Conservation (phyloP, 169 alveolate species). For the Eimeria acervulina region DNA sequence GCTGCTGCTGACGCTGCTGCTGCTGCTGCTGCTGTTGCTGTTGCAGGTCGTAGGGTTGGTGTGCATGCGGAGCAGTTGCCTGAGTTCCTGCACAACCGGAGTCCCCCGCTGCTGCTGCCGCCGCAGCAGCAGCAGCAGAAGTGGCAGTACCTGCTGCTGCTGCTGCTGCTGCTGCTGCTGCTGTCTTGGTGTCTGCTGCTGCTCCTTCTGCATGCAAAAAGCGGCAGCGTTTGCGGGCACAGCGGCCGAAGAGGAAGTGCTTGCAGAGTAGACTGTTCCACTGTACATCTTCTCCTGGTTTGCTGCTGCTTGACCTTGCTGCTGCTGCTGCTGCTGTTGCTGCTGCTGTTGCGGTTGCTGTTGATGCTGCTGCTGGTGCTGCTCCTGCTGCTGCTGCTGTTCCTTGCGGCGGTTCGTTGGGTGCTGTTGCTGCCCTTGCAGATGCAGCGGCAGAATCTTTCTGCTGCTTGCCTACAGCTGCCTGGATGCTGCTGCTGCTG, state of each 20-base stretch:
- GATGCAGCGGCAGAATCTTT: not conserved
- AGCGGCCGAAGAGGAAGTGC: constrained; percentile 79
- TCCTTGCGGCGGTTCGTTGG: not conserved
- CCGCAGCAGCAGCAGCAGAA: constrained; percentile 32
- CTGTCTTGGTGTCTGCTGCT: not conserved
- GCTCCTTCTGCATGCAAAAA: constrained; percentile 73
- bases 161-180: not conserved
- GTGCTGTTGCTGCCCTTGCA: not conserved
- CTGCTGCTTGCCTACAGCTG: not conserved
- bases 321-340: constrained; percentile 49
- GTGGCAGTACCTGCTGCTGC: constrained; percentile 33
- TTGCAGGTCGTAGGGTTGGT: not conserved
- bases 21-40: constrained; percentile 18
- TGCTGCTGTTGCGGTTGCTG: not conserved
- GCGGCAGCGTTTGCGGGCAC: constrained; percentile 80
- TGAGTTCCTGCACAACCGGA: not conserved
- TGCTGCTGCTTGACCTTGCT: constrained; percentile 37
- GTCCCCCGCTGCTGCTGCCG: constrained; percentile 59
- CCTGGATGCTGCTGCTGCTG: too few relatives aligned
- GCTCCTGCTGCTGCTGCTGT: not conserved
- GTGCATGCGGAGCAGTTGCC: not conserved
- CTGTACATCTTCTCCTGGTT: constrained; percentile 6
- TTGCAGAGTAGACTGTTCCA: constrained; percentile 77
- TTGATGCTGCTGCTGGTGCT: not conserved
- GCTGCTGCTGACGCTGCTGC: constrained; percentile 43